Conservation (phyloP, 225 moss, liverwort and hornwort species). For the Anthoceros angustus region DNA sequence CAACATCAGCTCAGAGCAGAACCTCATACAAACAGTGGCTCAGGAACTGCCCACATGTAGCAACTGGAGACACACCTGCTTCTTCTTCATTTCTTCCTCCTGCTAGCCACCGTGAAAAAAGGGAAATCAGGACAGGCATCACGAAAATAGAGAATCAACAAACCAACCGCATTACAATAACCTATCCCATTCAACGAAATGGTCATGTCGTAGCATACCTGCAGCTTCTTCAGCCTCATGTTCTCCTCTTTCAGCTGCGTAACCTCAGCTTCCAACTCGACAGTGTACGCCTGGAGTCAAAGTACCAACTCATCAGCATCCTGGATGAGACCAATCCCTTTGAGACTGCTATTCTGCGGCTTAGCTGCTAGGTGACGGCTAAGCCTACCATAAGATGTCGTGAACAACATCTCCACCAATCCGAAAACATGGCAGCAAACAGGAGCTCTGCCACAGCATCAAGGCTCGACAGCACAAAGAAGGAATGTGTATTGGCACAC, state of each 20-base stretch:
- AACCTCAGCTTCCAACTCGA: conserved; percentile 92
- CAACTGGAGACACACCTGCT: background rate
- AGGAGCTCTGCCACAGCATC: too few relatives aligned
- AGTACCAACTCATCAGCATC: background rate
- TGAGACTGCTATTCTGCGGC: too few relatives aligned
- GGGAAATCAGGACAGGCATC: background rate
- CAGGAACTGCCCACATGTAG: background rate
- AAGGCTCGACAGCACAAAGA: too few relatives aligned
- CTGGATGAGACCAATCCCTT: too few relatives aligned
- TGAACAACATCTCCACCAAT: too few relatives aligned
- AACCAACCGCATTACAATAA: background rate
- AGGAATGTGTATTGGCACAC: too few relatives aligned
- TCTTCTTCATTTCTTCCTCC: conserved; percentile 4
- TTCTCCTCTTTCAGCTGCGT: conserved; percentile 86
- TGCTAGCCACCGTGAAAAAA: background rate
- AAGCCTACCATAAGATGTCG: too few relatives aligned
- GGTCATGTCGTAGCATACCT: conserved; percentile 21
- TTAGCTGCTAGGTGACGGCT: too few relatives aligned
- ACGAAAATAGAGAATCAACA: background rate
- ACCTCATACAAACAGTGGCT: too few relatives aligned
- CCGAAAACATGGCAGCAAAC: too few relatives aligned
- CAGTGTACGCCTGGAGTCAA: conserved; percentile 65
- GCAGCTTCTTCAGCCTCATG: conserved; percentile 49
- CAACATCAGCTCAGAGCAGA: too few relatives aligned
- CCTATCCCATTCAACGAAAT: background rate